phyloP scores from a whole-genome alignment of 1,139 yeast species.

The Protomyces inouyei region DNA sequence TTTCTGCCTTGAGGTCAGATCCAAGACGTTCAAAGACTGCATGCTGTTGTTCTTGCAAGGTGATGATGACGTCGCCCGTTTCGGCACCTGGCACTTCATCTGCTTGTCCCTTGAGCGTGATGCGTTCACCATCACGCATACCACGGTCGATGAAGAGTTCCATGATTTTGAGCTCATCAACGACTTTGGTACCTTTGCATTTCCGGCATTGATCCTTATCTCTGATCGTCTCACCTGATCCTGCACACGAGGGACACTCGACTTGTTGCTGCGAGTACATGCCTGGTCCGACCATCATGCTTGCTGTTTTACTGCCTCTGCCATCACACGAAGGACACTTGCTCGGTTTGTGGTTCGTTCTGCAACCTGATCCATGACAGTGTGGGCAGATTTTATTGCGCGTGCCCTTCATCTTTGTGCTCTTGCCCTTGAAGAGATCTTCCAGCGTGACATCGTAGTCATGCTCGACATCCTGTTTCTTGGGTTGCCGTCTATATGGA shows the following conservation, averaged over 20 bases:
- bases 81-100: slow-evolving; percentile 70
- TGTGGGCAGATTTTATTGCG: slow-evolving; percentile 65
- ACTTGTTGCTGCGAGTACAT: slow-evolving; percentile 60
- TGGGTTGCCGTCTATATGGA: slow-evolving; percentile 26
- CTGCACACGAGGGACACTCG: slow-evolving; percentile 66
- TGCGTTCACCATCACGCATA: slow-evolving; percentile 54
- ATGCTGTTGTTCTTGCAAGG: slow-evolving; percentile 47
- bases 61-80: slow-evolving; percentile 74
- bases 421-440: slow-evolving; percentile 77
- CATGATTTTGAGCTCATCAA: slow-evolving; percentile 64
- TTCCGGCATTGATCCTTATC: slow-evolving; percentile 63
- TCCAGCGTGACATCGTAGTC: slow-evolving; percentile 63
- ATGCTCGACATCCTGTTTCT: slow-evolving; percentile 52
- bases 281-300: slow-evolving; percentile 69
- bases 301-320: slow-evolving; percentile 51
- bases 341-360: slow-evolving; percentile 51
- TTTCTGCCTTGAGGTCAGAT: slow-evolving; percentile 58
- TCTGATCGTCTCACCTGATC: slow-evolving; percentile 60
- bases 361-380: slow-evolving; percentile 40
- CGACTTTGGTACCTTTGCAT: slow-evolving; percentile 62
- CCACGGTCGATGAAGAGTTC: slow-evolving; percentile 79
- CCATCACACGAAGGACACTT: slow-evolving; percentile 71
- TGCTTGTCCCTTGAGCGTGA: slow-evolving; percentile 64
- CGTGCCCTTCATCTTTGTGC: slow-evolving; percentile 66
- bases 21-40: slow-evolving; percentile 57